phyloP scores from a whole-genome alignment of 2,329 filamentous ascomycete genomes.

The Gnomoniopsis smithogilvyi region DNA sequence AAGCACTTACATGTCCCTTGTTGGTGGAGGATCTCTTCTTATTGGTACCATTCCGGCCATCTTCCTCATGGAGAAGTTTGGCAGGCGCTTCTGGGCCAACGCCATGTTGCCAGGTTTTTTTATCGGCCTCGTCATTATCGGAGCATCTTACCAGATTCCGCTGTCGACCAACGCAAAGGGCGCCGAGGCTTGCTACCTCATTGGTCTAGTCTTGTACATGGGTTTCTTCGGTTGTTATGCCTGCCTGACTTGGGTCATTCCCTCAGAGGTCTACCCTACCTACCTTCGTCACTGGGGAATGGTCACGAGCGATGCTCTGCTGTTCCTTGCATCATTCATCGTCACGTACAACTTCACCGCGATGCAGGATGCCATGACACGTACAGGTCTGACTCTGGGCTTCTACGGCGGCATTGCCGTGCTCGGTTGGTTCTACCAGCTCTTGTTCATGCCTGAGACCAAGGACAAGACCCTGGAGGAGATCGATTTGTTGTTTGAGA shows the following conservation, averaged over 20 bases:
- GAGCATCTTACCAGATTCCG: conserved; percentile 57
- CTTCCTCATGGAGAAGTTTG: conserved; percentile 69
- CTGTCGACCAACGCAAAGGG: conserved; percentile 40
- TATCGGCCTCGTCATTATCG: conserved; percentile 64
- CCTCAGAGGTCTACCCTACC: conserved; percentile 68
- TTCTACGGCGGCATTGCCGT: conserved; percentile 74
- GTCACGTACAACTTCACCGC: conserved; percentile 73
- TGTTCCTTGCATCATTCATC: conserved; percentile 70
- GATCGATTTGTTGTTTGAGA: conserved; percentile 65
- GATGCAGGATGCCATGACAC: conserved; percentile 67
- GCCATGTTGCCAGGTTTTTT: conserved; percentile 71
- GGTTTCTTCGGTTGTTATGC: conserved; percentile 66
- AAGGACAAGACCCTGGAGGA: conserved; percentile 68
- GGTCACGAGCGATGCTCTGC: conserved; percentile 64
- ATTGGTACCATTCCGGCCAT: conserved; percentile 67
- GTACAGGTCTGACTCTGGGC: conserved; percentile 63
- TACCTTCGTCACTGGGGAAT: conserved; percentile 72
- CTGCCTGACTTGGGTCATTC: conserved; percentile 63
- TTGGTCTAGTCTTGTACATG: conserved; percentile 67
- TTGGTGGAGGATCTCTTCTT: conserved; percentile 65
- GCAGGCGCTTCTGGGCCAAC: conserved; percentile 72
- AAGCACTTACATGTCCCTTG: conserved; percentile 71
- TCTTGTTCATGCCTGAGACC: conserved; percentile 74
- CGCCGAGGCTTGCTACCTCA: conserved; percentile 60
- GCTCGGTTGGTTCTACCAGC: conserved; percentile 68